A percentile compares a stretch with the other conserved stretches of the same genome.
These are phyloP conservation scores for Petasospora fabianii DNA, from an alignment of 1,139 yeast species.

Conservation along the genomic window DNA sequence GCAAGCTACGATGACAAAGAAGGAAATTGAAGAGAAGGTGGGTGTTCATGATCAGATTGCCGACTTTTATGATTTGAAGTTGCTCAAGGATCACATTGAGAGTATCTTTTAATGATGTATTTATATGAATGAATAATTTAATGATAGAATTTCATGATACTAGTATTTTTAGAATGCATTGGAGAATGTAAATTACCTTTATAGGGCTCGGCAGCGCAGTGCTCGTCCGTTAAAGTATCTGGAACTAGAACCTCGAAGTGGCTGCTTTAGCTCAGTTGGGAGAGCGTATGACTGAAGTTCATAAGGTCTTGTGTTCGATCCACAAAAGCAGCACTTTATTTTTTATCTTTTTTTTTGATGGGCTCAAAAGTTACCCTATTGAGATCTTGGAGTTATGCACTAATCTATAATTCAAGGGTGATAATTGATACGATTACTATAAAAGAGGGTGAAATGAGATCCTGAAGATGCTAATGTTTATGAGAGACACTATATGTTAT, in stretches of 20 bases:
- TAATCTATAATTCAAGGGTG: too few species aligned
- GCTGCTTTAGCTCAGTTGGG: constrained; percentile 73
- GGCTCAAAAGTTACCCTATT: not conserved
- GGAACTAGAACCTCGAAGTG: constrained; percentile 1
- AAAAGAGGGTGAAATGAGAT: too few species aligned
- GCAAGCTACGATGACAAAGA: constrained; percentile 54
- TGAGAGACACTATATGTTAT: too few species aligned
- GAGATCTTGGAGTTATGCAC: too few species aligned
- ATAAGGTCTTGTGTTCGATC: constrained; percentile 88
- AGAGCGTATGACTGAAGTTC: constrained; percentile 91
- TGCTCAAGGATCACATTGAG: constrained; percentile 48
- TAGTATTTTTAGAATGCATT: too few species aligned
- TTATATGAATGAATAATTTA: constrained; percentile 3
- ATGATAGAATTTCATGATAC: too few species aligned
- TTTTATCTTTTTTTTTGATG: constrained; percentile 5
- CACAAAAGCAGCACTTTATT: constrained; percentile 65
- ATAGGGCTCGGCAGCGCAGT: too few species aligned
- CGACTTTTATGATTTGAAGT: constrained; percentile 52
- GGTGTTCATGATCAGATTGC: constrained; percentile 58
- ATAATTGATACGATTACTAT: too few species aligned
- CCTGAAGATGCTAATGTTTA: too few species aligned
- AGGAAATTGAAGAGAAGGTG: constrained; percentile 43
- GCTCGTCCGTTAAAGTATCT: too few species aligned
- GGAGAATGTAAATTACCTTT: too few species aligned
- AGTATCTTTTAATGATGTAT: constrained; percentile 27